Conservation (phyloP, 139 green algal species). For the Gonium pectorale region DNA sequence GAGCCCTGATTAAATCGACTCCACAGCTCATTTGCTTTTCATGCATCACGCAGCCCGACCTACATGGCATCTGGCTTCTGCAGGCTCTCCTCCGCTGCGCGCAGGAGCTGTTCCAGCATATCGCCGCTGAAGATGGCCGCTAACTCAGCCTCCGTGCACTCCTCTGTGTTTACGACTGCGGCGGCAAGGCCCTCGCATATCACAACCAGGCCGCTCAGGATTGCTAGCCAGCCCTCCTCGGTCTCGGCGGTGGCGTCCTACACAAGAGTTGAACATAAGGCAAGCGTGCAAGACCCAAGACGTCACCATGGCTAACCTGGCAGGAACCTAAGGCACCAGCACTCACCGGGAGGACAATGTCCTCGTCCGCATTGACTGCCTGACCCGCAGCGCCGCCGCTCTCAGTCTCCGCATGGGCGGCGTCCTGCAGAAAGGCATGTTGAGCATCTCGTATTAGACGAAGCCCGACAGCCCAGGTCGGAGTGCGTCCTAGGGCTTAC, state of each 20-base stretch:
- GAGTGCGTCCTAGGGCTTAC: too few relatives aligned
- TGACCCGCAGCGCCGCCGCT: background rate
- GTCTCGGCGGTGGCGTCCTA: conserved; percentile 54
- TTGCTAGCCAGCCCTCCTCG: conserved; percentile 61
- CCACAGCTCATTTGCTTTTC: too few relatives aligned
- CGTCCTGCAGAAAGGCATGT: background rate
- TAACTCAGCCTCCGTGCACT: conserved; percentile 22
- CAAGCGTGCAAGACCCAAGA: too few relatives aligned
- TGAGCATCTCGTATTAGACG: too few relatives aligned
- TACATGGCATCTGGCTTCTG: conserved; percentile 6
- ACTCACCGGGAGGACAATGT: conserved; percentile 22
- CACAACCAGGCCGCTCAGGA: conserved; percentile 65
- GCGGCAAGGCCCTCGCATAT: conserved; percentile 62
- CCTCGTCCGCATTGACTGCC: conserved; percentile 24
- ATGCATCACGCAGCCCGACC: too few relatives aligned
- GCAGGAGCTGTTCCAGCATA: conserved; percentile 36
- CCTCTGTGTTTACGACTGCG: conserved; percentile 43
- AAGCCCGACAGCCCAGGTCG: too few relatives aligned
- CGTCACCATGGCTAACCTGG: too few relatives aligned
- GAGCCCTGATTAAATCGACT: too few relatives aligned
- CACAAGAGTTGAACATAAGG: background rate
- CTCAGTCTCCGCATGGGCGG: background rate
- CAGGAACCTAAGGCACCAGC: too few relatives aligned
- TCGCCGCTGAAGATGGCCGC: conserved; percentile 29
- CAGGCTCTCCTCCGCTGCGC: background rate